Evolutionary conservation across 768 basidiomycete genomes (phyloP).

Genomic region (Filobasidium floriforme): DNA sequence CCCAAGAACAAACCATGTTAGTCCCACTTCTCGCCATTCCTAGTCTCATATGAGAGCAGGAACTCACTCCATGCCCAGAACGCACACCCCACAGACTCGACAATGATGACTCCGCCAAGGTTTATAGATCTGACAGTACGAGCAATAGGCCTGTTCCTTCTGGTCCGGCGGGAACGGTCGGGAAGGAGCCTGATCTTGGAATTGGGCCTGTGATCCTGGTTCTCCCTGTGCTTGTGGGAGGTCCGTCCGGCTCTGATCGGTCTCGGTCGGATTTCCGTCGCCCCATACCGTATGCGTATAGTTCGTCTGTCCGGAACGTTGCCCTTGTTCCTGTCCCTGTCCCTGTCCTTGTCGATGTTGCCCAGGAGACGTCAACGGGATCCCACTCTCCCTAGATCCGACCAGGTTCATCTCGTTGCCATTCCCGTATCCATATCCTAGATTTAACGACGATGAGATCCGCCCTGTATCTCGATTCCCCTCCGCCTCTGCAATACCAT

Average conservation of each 20-base stretch:
- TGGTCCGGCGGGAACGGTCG: slow-evolving; percentile 16
- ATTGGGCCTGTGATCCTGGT: background rate
- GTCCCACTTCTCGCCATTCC: slow-evolving; percentile 6
- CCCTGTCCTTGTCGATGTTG: background rate
- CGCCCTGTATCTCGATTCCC: background rate
- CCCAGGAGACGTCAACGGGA: background rate
- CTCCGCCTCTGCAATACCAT: background rate
- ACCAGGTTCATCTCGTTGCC: background rate
- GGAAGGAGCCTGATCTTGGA: background rate
- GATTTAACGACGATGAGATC: background rate
- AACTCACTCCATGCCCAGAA: slow-evolving; percentile 42
- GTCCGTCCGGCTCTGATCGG: too few species aligned
- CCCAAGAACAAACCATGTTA: background rate
- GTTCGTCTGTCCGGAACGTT: too few species aligned
- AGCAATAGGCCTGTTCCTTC: slow-evolving; percentile 19
- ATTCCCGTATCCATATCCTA: background rate
- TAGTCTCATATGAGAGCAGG: background rate
- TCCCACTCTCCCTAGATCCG: background rate
- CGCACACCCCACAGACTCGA: slow-evolving; percentile 42
- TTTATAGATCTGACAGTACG: slow-evolving; percentile 39
- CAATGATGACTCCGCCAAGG: slow-evolving; percentile 43
- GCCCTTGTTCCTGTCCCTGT: too few species aligned
- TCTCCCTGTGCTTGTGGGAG: slow-evolving; percentile 5
- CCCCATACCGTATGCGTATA: too few species aligned
- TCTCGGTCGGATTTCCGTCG: too few species aligned